A percentile compares a stretch with the other conserved stretches of the same genome.
Evolutionary conservation across 768 basidiomycete genomes (phyloP).

Genomic region (Mycena alexandri): DNA sequence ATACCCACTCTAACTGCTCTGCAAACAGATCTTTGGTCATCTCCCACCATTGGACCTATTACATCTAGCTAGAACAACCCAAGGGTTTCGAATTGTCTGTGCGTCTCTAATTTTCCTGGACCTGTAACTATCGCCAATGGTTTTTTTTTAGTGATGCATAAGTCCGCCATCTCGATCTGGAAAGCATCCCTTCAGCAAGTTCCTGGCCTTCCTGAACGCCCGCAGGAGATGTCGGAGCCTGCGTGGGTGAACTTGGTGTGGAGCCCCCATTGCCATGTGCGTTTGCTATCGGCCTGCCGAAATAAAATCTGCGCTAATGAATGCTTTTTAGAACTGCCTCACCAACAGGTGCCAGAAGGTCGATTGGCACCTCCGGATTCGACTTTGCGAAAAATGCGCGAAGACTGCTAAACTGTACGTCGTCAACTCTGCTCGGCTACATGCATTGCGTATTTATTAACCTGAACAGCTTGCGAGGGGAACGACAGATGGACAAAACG

Average conservation of each 20-base stretch:
- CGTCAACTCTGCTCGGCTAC: no score
- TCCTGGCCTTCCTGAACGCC: conserved; percentile 42
- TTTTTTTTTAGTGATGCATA: conserved; percentile 24
- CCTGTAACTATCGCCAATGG: not conserved
- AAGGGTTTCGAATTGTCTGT: conserved; percentile 43
- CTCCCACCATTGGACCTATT: conserved; percentile 50
- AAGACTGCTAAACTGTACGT: conserved; percentile 37
- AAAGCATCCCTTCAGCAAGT: conserved; percentile 41
- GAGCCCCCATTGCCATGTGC: conserved; percentile 46
- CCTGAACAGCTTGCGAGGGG: conserved; percentile 29
- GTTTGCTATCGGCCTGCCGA: not conserved
- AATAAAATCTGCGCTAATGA: not conserved
- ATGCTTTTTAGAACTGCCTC: conserved; percentile 40
- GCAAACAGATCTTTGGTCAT: conserved; percentile 48
- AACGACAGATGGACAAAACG: conserved; percentile 30
- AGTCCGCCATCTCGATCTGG: conserved; percentile 42
- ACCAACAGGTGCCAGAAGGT: conserved; percentile 37
- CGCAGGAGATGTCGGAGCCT: conserved; percentile 44
- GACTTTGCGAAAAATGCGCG: conserved; percentile 43
- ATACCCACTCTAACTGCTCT: no score
- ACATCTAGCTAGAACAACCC: conserved; percentile 48
- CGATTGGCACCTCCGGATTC: conserved; percentile 44
- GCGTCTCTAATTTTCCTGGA: not conserved
- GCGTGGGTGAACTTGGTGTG: conserved; percentile 47
- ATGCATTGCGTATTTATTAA: not conserved